phyloP scores from a whole-genome alignment of 148 eudicot genomes.

The Amaranthus palmeri region DNA sequence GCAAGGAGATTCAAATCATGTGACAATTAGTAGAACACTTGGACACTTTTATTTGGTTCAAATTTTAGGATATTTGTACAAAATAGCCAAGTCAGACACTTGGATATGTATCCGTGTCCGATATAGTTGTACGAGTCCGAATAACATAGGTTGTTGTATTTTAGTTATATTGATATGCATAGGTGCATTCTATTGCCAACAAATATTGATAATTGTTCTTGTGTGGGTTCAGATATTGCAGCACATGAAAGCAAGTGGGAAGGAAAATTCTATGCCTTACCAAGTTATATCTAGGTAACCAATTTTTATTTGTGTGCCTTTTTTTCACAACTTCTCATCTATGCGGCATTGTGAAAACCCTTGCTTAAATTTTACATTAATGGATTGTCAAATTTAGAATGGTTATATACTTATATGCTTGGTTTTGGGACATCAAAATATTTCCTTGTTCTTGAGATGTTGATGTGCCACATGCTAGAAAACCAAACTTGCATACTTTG shows the following conservation, averaged over 20 bases:
- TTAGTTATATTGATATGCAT: neutral
- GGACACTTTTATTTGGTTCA: no score
- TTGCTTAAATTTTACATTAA: neutral
- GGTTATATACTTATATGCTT: neutral
- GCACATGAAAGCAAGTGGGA: slow-evolving; percentile 93
- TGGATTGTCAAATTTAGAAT: neutral
- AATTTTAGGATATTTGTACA: no score
- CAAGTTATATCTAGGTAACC: slow-evolving; percentile 92
- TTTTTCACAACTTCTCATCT: neutral
- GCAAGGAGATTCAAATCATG: no score
- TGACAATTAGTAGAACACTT: no score
- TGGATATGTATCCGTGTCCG: no score
- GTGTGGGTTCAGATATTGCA: slow-evolving; percentile 64
- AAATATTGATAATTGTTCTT: neutral
- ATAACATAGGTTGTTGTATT: no score
- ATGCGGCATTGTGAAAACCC: neutral
- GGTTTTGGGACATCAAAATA: neutral
- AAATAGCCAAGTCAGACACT: no score
- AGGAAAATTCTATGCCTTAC: slow-evolving; percentile 88
- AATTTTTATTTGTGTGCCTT: neutral
- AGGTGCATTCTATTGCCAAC: no score
- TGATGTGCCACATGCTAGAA: neutral
- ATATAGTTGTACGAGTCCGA: no score
- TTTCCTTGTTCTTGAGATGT: neutral
- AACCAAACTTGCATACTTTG: no score